These are phyloP conservation scores for Periconia macrospinosa DNA, from an alignment of 2,329 filamentous ascomycete species.

Conservation along the genomic window DNA sequence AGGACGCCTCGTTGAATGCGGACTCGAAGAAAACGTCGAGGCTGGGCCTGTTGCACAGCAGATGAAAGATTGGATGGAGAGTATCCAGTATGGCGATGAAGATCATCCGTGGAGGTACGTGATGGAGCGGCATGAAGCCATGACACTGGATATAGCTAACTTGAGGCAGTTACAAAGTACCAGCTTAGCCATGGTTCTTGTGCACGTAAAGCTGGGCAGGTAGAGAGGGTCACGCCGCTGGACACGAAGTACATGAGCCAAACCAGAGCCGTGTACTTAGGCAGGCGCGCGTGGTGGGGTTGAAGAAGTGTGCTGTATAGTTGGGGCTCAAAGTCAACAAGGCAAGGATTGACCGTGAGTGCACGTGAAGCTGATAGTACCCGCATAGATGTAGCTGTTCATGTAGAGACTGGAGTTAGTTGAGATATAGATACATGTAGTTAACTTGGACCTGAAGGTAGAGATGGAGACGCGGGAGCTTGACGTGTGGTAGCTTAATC, in stretches of 20 bases:
- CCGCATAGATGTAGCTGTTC: too few species aligned
- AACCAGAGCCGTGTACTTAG: too few species aligned
- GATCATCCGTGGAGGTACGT: slow-evolving; percentile 80
- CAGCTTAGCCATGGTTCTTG: not conserved
- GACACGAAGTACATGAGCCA: too few species aligned
- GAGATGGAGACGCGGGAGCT: not conserved
- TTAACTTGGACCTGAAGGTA: too few species aligned
- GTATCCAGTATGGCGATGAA: slow-evolving; percentile 90
- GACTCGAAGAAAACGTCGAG: slow-evolving; percentile 77
- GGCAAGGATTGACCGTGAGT: too few species aligned
- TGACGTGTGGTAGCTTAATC: slow-evolving; percentile 6
- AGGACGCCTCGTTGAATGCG: slow-evolving; percentile 79
- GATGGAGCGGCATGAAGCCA: slow-evolving; percentile 13
- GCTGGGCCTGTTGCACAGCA: slow-evolving; percentile 80
- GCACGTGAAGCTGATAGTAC: too few species aligned
- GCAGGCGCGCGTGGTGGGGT: too few species aligned
- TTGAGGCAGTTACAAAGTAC: slow-evolving; percentile 29
- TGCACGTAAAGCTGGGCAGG: not conserved
- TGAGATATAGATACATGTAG: too few species aligned
- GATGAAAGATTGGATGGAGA: slow-evolving; percentile 98
- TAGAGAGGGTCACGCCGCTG: too few species aligned
- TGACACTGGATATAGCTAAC: slow-evolving; percentile 18
- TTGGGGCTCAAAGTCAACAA: too few species aligned
- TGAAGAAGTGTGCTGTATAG: too few species aligned
- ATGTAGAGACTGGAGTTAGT: too few species aligned